A percentile compares a stretch with the other conserved stretches of the same genome.
Conservation (phyloP, 1,284 basidiomycete species). For the Leucoagaricus sp. region DNA sequence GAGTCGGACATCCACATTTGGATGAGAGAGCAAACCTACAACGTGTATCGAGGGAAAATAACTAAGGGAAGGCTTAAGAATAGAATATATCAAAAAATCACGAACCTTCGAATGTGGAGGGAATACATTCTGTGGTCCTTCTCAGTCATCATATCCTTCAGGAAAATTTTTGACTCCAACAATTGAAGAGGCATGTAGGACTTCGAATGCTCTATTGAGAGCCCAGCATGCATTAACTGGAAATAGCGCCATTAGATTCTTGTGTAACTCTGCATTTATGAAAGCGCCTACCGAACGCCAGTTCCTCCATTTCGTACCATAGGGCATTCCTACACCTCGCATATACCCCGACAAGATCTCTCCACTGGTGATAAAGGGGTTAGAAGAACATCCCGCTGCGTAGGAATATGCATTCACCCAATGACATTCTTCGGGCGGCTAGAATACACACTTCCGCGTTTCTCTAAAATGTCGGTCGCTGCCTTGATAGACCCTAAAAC, state of each 20-base stretch:
- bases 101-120: conserved; percentile 24
- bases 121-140: conserved; percentile 17
- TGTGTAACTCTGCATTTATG: background rate
- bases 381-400: background rate
- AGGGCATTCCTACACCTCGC: conserved; percentile 32
- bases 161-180: conserved; percentile 26
- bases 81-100: too few species aligned
- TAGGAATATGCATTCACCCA: conserved; percentile 25
- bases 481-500: conserved; percentile 31
- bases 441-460: conserved; percentile 37
- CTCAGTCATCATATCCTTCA: conserved; percentile 23
- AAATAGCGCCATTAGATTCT: background rate
- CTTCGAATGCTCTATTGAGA: conserved; percentile 27
- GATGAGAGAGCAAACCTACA: conserved; percentile 32
- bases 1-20: conserved; percentile 5
- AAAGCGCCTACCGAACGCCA: conserved; percentile 29
- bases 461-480: conserved; percentile 37
- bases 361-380: conserved; percentile 15
- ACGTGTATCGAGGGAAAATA: too few species aligned
- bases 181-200: conserved; percentile 27
- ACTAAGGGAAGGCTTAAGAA: too few species aligned
- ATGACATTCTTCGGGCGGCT: conserved; percentile 37
- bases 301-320: conserved; percentile 31
- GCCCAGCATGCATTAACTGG: conserved; percentile 31
- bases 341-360: conserved; percentile 31